These are phyloP conservation scores for Thalassiosira profunda DNA, from an alignment of 108 stramenopile genomes.

Conservation along the genomic window DNA sequence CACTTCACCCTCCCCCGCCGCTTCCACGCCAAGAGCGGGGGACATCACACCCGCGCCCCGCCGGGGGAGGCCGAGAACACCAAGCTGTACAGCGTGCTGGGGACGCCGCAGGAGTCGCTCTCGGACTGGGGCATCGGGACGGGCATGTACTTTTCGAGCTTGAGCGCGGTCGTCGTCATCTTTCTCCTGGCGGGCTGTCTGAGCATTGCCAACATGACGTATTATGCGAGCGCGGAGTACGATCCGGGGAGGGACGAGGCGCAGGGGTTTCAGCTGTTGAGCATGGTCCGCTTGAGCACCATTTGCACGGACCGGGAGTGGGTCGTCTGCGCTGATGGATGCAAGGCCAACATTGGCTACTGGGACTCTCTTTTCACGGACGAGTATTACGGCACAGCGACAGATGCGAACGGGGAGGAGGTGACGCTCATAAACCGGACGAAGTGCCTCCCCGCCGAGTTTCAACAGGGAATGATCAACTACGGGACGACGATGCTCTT, in stretches of 20 bases:
- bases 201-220: conserved; percentile 32
- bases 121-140: conserved; percentile 73
- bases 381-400: conserved; percentile 23
- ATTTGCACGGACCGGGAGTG: conserved; percentile 64
- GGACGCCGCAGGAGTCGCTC: conserved; percentile 44
- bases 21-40: conserved; percentile 21
- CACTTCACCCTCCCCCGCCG: conserved; percentile 76
- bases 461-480: conserved; percentile 56
- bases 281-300: conserved; percentile 32
- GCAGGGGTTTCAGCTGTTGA: conserved; percentile 1
- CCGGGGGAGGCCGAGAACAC: conserved; percentile 62
- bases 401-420: conserved; percentile 10
- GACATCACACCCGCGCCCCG: conserved; percentile 54
- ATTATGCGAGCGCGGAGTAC: conserved; percentile 31
- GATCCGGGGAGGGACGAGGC: conserved; percentile 12
- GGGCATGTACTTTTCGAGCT: conserved; percentile 68
- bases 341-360: not conserved
- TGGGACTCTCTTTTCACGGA: conserved; percentile 24
- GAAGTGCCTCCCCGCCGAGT: conserved; percentile 19
- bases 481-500: conserved; percentile 61
- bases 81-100: conserved; percentile 53
- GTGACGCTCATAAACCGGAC: conserved; percentile 29
- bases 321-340: conserved; percentile 67
- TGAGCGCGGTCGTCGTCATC: conserved; percentile 15
- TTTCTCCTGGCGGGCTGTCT: conserved; percentile 24